phyloP scores from a whole-genome alignment of 1,284 basidiomycete species.

The Irpex sp. region DNA sequence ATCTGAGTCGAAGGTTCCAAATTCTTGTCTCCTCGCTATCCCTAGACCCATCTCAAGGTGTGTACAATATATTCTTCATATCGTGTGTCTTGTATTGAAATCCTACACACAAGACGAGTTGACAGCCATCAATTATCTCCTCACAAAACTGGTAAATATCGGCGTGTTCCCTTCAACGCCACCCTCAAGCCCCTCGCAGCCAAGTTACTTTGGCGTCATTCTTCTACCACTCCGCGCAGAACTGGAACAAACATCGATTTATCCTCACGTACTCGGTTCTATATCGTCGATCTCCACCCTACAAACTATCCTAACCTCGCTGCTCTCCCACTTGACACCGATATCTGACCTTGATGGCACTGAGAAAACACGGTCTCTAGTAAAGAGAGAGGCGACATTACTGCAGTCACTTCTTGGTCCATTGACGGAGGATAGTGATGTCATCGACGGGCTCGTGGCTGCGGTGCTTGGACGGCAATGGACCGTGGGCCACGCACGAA shows the following conservation, averaged over 20 bases:
- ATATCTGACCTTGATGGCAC: slow-evolving; percentile 32
- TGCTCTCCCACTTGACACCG: slow-evolving; percentile 45
- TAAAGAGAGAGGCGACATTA: slow-evolving; percentile 51
- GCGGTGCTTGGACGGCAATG: slow-evolving; percentile 55
- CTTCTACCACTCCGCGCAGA: slow-evolving; percentile 46
- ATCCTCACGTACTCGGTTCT: slow-evolving; percentile 44
- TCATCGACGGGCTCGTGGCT: slow-evolving; percentile 50
- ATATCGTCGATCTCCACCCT: slow-evolving; percentile 51
- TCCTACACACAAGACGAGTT: slow-evolving; percentile 19
- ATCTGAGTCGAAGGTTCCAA: slow-evolving; percentile 54
- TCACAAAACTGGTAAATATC: slow-evolving; percentile 62
- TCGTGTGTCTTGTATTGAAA: slow-evolving; percentile 8
- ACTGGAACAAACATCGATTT: slow-evolving; percentile 33
- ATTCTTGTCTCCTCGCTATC: slow-evolving; percentile 35
- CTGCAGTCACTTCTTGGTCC: slow-evolving; percentile 48
- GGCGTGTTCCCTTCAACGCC: slow-evolving; percentile 56
- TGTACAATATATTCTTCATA: slow-evolving; percentile 6
- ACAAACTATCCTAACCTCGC: slow-evolving; percentile 54
- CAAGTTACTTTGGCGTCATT: slow-evolving; percentile 58
- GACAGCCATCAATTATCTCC: slow-evolving; percentile 45
- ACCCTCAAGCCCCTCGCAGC: slow-evolving; percentile 48
- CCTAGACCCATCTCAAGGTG: slow-evolving; percentile 26
- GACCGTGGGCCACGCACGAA: slow-evolving; percentile 52
- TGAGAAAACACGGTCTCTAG: slow-evolving; percentile 32
- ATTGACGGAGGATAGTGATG: slow-evolving; percentile 36